Base-by-base conservation (phyloP, 352 stramenopile species). In the Pythium vanterpoolii region DNA sequence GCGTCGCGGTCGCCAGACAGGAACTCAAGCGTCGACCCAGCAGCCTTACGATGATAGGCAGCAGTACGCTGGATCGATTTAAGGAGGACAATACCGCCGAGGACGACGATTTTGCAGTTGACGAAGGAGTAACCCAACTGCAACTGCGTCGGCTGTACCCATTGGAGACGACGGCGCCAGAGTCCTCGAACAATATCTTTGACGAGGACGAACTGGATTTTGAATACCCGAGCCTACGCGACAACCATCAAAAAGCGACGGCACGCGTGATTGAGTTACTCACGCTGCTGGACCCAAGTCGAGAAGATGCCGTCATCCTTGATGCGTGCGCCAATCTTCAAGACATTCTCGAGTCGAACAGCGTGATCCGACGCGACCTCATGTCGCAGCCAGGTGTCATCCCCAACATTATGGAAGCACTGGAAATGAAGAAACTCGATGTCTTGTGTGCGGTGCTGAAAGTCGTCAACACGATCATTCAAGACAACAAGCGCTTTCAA, bases 321-420 rank as follows among this genome's bases (percentile, higher is more conserved):
- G 83, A 93, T 56, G 83, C 86, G 11, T 95, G 86, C 40, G 74
- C 19, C 5, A 40, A 56, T 24, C 47, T 93, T 63, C 78, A 91
- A 63, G 80, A 91, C 38, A 68, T 96, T 23, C 95, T 96, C 45
- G 75, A 86, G 33, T 64, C 89, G 26, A 90, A 96, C 40, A 71
- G 76, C 8, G 73, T 74, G 8, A 65, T 96, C 24, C 76, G 82
- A 5, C 67, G 83, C 10, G 86, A 96, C 51, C 65, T 97, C 33
- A 92, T 96, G 75, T 96, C 89, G 5, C 85, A 96, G 46, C 79
- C 91, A n/a, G 89, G 90, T 23, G 87, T 97, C 1, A 87, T 97
- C 45, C 90, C 90, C 0, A 96, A 93, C 48, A 93, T 97, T 54
- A 96, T 97, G 89, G 90, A 97, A 55, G 87, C 91, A 4, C 72